Evolutionary conservation across 2,329 filamentous ascomycete species (phyloP), one percentile per base, ranked within the genome.

Genomic region (Aspergillus glaucus): DNA sequence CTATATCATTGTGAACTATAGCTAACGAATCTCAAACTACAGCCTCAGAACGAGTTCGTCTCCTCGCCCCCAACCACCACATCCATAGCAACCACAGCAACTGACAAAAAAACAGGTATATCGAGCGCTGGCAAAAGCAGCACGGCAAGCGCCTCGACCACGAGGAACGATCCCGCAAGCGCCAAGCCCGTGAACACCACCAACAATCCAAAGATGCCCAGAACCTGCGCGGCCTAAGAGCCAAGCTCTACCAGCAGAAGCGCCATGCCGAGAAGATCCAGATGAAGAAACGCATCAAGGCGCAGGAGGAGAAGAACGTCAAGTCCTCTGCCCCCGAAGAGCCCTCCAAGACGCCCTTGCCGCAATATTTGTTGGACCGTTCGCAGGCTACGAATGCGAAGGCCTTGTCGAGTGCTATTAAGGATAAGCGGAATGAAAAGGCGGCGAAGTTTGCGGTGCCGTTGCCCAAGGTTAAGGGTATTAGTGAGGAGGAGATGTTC

Each of bases 211-310:
- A 93, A 66, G 86, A 95, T 75, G 90, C 93, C 21, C 92, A 97
- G 78, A 95, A 93, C 71, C 79, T 96, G 64, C 86, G 87, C 53
- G 93, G 93, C 56, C 82, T 97, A 61, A 80, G 89, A 54, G 93
- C 93, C 60, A 98, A 98, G 79, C 77, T 95, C 63, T 85, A 93
- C 76, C 86, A 92, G 71, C 85, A 97, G 81, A 89, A 91, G 78
- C 83, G 93, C 22, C 88, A 90, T 76, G 87, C 91, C 70, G 91
- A 98, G 79, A 98, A 98, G 85, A 95, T 95, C 68, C 89, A 95
- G 80, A 91, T 95, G 86, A 87, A 86, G 73, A 95, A 95, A 80
- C 78, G 84, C 64, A 94, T 98, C 80, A 88, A 87, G 74, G 87
- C 88, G 41, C 88, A 95, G 76, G 93, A 98, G 74, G 88, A 96